Evolutionary conservation across 345 rosid genomes (phyloP), one percentile per base, ranked within the genome.

Genomic region (Rhizophora mangle): DNA sequence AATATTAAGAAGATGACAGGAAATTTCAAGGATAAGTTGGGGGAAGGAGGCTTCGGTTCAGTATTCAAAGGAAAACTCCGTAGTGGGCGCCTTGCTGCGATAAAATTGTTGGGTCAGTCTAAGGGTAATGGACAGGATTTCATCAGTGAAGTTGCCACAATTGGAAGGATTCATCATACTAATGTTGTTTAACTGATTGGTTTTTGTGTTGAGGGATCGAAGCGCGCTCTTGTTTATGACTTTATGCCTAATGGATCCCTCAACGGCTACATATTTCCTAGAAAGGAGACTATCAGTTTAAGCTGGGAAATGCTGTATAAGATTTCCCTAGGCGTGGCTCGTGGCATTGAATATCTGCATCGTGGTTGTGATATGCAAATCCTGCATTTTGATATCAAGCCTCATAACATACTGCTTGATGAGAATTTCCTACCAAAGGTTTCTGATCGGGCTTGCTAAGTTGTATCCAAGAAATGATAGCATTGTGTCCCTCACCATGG

Each of bases 241-340:
- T 66, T 66, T n/a, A 66, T 66, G 72, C 24, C 65, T 6, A 69
- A 47, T 69, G 72, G 66, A 46, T 69, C 65, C 18, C 65, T 69
- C 22, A 27, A 69, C 1, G 31, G 8, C 0, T 13, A 59, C 22
- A 9, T 68, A 0, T 68, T 30, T 60, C 8, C 18, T 16, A 2
- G 5, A 15, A 20, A 60, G 19, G 55, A 55, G 1, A 6, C n/a
- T 0, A 2, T 21, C n/a, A 8, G 31, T 5, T 31, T 68, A 7
- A 60, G 47, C 2, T 26, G 55, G 56, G 47, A 60, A 1, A 60
- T 27, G 31, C 1, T 60, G 13, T 8, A 69, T 46, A n/a, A 59
- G 8, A 69, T 69, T n/a, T 69, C 65, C 4, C 20, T 68, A 3
- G 71, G 64, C 6, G 56, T 68, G 19, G 65, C 58, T 26, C 57